Conservation (phyloP, 305 asterid genomes). For the Fraxinus ornus region DNA sequence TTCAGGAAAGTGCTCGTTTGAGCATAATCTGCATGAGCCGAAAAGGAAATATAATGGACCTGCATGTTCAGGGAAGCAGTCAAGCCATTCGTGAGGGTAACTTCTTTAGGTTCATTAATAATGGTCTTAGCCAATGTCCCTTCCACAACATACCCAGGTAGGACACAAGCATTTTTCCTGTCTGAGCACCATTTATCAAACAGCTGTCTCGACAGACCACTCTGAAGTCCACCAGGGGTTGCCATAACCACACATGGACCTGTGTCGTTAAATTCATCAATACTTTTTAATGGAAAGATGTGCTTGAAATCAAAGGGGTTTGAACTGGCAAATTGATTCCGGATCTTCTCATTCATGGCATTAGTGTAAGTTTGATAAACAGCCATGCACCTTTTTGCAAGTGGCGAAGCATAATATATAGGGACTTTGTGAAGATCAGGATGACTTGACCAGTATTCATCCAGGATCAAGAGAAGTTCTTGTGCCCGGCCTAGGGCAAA, state of each 20-base stretch:
- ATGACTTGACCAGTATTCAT: conserved; percentile 91
- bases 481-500: conserved; percentile 97
- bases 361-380: conserved; percentile 94
- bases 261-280: conserved; percentile 79
- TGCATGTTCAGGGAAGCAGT: conserved; percentile 80
- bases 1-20: conserved; percentile 89
- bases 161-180: conserved; percentile 79
- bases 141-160: conserved; percentile 89
- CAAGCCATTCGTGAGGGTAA: conserved; percentile 81
- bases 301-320: conserved; percentile 92
- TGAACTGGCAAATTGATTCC: conserved; percentile 65
- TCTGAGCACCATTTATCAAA: conserved; percentile 96
- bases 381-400: conserved; percentile 94
- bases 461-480: conserved; percentile 84
- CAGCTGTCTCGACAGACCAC: conserved; percentile 93
- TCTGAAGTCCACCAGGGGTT: conserved; percentile 88
- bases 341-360: conserved; percentile 89
- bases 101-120: conserved; percentile 89
- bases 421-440: conserved; percentile 83
- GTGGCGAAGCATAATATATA: conserved; percentile 95
- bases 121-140: conserved; percentile 88
- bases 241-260: conserved; percentile 99
- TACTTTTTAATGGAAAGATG: conserved; percentile 78
- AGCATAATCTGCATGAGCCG: conserved; percentile 92
- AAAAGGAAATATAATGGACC: conserved; percentile 92